Evolutionary conservation across 192 early-diverging fungal genomes (phyloP), one percentile per base, ranked within the genome.

Genomic region (Funneliformis geosporum): DNA sequence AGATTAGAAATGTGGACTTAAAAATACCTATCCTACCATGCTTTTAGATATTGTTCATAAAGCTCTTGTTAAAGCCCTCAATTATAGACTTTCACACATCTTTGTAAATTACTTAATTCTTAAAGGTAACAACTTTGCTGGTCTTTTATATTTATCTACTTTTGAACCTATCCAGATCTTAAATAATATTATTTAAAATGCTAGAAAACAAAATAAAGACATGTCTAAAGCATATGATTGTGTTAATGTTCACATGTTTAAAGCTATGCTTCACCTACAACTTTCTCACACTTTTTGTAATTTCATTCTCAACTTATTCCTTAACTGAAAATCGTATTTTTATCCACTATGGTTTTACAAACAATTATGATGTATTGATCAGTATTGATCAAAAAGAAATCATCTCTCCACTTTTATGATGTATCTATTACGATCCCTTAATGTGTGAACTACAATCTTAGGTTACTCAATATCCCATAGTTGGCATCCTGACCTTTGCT

Each of bases 351-450:
- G 66, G 66, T 8, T 27, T 40, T 4, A 68, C 66, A 68, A 14
- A 68, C 28, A 1, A 3, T 5, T 68, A 39, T 27, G 27, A 39
- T 8, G 23, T 40, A 25, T 5, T 28, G 14, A 14, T 39, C 2
- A 25, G 66, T 39, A 68, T 68, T 23, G 66, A 68, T 14, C 66
- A 68, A 28, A 25, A 25, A 28, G 66, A 68, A 27, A 27, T 68
- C 2, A 68, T 68, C 4, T 68, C 66, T 27, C 66, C 66, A 27
- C 5, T 68, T 7, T 7, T 68, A 4, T 68, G 66, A 25, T 39
- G 39, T 7, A 5, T 68, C 9, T 68, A 39, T 68, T 68, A 68
- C 14, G 27, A 68, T 28, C 27, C 66, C 12, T 28, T 68, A 27
- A 5, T 68, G 4, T 60, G 59, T 60, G 59, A 60, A 60, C 8